Evolutionary conservation across 2,329 filamentous ascomycete genomes (phyloP), one percentile per base, ranked within the genome.

Genomic region (Scortechinia acanthostroma): DNA sequence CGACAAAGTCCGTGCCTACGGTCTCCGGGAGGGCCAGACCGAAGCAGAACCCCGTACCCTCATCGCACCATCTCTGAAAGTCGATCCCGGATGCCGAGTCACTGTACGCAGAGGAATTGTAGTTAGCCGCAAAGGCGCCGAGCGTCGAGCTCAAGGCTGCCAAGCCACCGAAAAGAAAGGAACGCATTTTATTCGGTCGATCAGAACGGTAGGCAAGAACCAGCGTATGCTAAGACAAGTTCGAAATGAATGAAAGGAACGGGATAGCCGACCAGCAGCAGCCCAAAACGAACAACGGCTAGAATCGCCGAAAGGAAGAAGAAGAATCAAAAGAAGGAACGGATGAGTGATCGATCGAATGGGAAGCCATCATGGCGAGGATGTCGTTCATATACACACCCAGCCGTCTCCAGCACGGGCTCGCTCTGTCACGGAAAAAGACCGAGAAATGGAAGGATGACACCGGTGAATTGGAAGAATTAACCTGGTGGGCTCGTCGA

Each of bases 11-110:
- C 10, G 65, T 66, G 1, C 58, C 64, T 14, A 69, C 57, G 10
- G 59, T 68, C 48, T 73, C 62, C 1, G 75, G 74, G 2, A 77
- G 55, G 1, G 70, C 72, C 30, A 79, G 62, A 52, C 72, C 73
- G 45, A 76, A 70, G 21, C 55, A 62, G 53, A 62, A 76, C 20
- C 65, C 66, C 4, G 63, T 59, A 42, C 51, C 51, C 21, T 61
- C 52, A 22, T 62, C 53, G 3, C 48, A 48, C 44, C 60, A 66
- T 4, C 57, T 56, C 43, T 65, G 57, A 49, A 69, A 74, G 4
- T 61, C 58, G 47, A 75, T 74, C 20, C 66, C 67, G 2, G 70
- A 72, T 44, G 62, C 58, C 42, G 63, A 52, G 28, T 73, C 70
- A 4, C 57, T 63, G 50, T 67, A 71, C 20, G 57, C 48, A 6